A percentile compares a stretch with the other conserved stretches of the same genome.
Conservation (phyloP, 208 protist genomes). For the Naegleria lovaniensis region DNA sequence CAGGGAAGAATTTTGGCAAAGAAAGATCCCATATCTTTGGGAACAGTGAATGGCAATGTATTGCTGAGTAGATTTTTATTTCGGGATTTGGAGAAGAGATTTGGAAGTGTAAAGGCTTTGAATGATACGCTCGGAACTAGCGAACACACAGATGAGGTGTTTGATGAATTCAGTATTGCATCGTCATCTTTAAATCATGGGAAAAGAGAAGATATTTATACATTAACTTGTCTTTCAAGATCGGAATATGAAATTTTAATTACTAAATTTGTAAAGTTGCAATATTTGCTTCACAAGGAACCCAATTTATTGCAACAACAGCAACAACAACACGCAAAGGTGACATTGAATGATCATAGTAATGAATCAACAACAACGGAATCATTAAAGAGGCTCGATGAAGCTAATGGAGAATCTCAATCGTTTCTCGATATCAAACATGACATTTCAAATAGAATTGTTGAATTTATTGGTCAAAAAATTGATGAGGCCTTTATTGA, state of each 20-base stretch:
- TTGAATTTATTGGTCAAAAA: background rate
- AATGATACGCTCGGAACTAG: background rate
- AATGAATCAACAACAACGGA: no score
- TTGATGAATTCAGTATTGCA: background rate
- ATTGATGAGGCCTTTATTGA: background rate
- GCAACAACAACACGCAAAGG: no score
- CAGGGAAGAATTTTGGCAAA: background rate
- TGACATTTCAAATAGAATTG: background rate
- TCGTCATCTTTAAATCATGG: no score
- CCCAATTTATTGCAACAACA: background rate
- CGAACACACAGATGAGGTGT: background rate
- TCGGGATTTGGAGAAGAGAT: background rate
- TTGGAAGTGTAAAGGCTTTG: background rate
- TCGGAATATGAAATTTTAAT: background rate
- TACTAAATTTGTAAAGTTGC: background rate
- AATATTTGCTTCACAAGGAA: background rate
- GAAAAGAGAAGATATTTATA: background rate
- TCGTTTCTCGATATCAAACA: background rate
- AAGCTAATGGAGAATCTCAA: no score
- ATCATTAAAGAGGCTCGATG: no score
- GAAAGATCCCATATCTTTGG: background rate
- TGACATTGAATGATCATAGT: no score
- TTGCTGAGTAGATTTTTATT: background rate
- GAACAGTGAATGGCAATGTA: background rate
- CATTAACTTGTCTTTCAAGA: background rate